Evolutionary conservation across 108 stramenopile species (phyloP).

Genomic region (Conticribra guillardii): DNA sequence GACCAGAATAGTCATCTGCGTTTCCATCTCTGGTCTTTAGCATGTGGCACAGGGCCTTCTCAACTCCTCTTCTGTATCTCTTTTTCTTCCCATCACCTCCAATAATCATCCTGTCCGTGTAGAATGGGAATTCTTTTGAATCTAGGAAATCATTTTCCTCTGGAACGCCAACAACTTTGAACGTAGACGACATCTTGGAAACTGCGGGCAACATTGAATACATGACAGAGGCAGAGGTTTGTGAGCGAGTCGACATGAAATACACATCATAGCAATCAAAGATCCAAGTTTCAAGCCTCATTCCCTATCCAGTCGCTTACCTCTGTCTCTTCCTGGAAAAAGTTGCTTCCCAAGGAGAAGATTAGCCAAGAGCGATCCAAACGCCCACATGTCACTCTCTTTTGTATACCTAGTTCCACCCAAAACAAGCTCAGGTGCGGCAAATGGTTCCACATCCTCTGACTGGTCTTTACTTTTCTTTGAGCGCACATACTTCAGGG

Average conservation of each 20-base stretch:
- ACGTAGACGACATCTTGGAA: conserved; percentile 61
- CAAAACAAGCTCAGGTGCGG: conserved; percentile 78
- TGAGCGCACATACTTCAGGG: conserved; percentile 47
- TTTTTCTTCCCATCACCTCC: conserved; percentile 62
- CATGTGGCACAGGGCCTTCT: conserved; percentile 72
- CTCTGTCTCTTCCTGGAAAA: conserved; percentile 76
- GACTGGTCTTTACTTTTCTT: conserved; percentile 56
- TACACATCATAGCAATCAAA: background rate
- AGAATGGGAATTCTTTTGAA: conserved; percentile 73
- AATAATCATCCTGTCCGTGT: conserved; percentile 47
- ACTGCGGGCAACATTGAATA: conserved; percentile 11
- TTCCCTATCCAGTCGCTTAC: too few relatives aligned
- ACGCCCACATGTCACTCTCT: conserved; percentile 85
- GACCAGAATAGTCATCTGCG: conserved; percentile 55
- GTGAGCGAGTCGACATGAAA: too few relatives aligned
- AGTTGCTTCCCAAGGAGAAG: conserved; percentile 76
- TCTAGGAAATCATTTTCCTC: conserved; percentile 59
- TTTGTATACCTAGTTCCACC: conserved; percentile 77
- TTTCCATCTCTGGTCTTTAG: conserved; percentile 42
- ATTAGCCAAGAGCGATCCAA: conserved; percentile 80
- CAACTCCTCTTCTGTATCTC: conserved; percentile 78
- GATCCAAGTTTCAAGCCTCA: too few relatives aligned
- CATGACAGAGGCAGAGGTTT: too few relatives aligned
- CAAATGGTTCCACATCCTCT: conserved; percentile 71
- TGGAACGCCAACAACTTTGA: conserved; percentile 83